Conservation (phyloP, 176 grass and related monocot genomes). For the Musa beccarii region DNA sequence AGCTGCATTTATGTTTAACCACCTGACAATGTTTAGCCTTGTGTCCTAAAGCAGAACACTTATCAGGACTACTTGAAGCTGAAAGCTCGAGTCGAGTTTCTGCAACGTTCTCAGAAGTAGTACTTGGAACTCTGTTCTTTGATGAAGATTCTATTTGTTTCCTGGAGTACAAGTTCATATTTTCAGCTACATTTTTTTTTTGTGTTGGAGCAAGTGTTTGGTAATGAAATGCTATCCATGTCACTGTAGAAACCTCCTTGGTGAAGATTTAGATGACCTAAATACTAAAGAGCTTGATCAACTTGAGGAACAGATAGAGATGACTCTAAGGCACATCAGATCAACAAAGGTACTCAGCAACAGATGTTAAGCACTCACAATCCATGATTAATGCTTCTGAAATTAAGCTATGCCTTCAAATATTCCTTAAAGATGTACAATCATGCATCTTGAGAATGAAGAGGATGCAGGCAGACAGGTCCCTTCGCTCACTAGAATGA, state of each 20-base stretch:
- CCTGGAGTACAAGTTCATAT: too few relatives aligned
- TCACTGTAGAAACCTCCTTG: conserved; percentile 63
- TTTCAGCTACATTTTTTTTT: background rate
- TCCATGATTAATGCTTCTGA: too few relatives aligned
- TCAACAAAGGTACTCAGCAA: conserved; percentile 54
- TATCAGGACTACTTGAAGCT: conserved; percentile 75
- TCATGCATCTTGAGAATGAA: too few relatives aligned
- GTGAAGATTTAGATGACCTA: conserved; percentile 63
- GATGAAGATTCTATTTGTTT: background rate
- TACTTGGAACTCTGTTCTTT: background rate
- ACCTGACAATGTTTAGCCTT: too few relatives aligned
- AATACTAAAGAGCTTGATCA: conserved; percentile 43
- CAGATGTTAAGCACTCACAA: too few relatives aligned
- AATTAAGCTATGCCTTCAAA: too few relatives aligned
- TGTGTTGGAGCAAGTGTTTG: conserved; percentile 5
- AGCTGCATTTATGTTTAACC: background rate
- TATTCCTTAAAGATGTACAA: too few relatives aligned
- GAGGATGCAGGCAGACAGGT: too few relatives aligned
- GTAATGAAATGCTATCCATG: background rate
- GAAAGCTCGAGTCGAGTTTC: conserved; percentile 57
- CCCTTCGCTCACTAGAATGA: background rate
- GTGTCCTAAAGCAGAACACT: conserved; percentile 33
- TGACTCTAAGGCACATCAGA: conserved; percentile 61
- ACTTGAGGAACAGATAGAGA: conserved; percentile 67
- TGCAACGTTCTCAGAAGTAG: conserved; percentile 74